Evolutionary conservation across 2,329 filamentous ascomycete genomes (phyloP), one percentile per base, ranked within the genome.

Genomic region (Ramularia collo-cygni): DNA sequence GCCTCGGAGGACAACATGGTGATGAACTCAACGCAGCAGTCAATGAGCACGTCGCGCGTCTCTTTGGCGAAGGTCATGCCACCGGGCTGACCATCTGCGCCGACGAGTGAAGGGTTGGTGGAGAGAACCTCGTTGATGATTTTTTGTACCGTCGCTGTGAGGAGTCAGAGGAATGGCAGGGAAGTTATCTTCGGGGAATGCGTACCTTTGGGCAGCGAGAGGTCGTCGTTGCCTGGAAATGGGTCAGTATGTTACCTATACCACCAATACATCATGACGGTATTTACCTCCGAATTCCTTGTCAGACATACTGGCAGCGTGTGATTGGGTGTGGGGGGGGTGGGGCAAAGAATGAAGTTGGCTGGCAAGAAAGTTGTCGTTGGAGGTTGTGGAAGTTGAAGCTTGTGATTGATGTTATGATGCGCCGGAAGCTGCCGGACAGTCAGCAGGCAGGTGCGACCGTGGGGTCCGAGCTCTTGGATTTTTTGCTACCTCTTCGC

Each of bases 21-120:
- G 64, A 98, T 95, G 65, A 98, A 98, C 65, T 98, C 92, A 58
- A 98, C 90, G 60, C 92, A 98, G 69, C 92, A 96, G 70, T 96
- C 92, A 57, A 98, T 98, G 37, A 98, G 74, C 2, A 96, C 74
- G 60, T 98, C 92, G 44, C 92, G 83, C 9, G 90, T 89, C 57
- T 98, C 92, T 63, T 95, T 95, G 30, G 89, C 86, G 61, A 96
- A 96, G 2, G 85, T 82, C 47, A 94, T 77, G 36, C 87, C 37
- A n/a, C 38, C 35, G 15, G 26, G 35, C 38, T 42, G 32, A 19
- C 28, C 42, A 21, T 49, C 43, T 30, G 37, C 39, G 28, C 45
- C 43, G 13, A 48, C 37, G 10, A 47, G 38, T 4, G 48, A 86
- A 13, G 75, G 74, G 35, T 83, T 78, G 0, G 83, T 69, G 2